These are phyloP conservation scores for Lachancea fermentati DNA, from an alignment of 805 yeast species.

Conservation along the genomic window DNA sequence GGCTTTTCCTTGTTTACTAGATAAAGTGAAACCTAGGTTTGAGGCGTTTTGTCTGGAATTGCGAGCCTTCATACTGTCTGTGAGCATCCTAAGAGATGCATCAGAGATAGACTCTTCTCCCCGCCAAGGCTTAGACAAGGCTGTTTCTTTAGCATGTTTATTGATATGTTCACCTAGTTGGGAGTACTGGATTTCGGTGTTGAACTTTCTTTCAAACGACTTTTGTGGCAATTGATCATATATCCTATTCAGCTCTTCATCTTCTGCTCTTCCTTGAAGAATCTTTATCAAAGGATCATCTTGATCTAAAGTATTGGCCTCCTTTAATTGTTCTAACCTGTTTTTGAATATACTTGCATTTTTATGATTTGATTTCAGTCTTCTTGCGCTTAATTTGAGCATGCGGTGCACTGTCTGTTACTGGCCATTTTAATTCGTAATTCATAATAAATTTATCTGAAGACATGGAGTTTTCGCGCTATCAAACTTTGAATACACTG, in stretches of 20 bases:
- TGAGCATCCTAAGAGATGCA: conserved; percentile 47
- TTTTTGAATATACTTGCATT: conserved; percentile 21
- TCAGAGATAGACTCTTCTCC: conserved; percentile 49
- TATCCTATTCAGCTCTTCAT: conserved; percentile 21
- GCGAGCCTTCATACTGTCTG: conserved; percentile 44
- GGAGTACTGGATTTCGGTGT: conserved; percentile 36
- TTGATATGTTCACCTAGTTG: conserved; percentile 42
- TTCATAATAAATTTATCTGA: no score
- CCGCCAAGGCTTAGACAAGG: conserved; percentile 51
- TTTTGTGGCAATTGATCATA: conserved; percentile 28
- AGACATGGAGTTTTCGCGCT: no score
- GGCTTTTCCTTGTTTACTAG: conserved; percentile 13
- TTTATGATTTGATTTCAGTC: not conserved
- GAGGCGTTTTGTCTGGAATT: conserved; percentile 6
- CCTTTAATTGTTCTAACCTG: conserved; percentile 25
- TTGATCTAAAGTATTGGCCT: conserved; percentile 17
- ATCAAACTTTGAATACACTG: no score
- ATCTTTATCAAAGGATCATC: conserved; percentile 24
- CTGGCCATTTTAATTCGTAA: no score
- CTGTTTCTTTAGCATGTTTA: conserved; percentile 42
- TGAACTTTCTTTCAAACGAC: conserved; percentile 36
- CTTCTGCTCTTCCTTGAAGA: conserved; percentile 20
- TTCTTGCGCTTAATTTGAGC: no score
- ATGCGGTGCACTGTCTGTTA: no score
- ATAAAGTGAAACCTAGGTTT: conserved; percentile 11